Evolutionary conservation across 2,329 filamentous ascomycete species (phyloP).

Genomic region (Colletotrichum sp.): DNA sequence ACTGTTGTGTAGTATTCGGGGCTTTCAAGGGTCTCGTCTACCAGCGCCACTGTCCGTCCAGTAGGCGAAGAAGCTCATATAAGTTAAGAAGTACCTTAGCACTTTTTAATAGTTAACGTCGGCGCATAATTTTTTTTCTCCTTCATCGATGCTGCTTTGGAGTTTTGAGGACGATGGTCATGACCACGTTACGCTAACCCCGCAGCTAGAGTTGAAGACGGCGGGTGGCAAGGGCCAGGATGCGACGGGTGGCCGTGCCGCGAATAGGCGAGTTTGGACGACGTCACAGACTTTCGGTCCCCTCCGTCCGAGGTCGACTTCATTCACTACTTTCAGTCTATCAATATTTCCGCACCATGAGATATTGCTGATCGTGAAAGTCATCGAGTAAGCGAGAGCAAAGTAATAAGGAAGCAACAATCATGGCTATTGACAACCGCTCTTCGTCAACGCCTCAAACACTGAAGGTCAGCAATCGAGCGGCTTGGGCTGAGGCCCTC

Average conservation of each 20-base stretch:
- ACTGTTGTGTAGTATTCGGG: neutral
- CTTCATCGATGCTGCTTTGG: neutral
- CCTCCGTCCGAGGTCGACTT: neutral
- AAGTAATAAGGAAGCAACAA: neutral
- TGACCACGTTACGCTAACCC: neutral
- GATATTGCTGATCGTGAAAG: neutral
- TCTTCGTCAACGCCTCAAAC: neutral
- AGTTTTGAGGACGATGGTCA: neutral
- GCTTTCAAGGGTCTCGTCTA: neutral
- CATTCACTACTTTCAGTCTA: neutral
- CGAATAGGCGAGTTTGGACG: neutral
- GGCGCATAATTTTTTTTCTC: neutral
- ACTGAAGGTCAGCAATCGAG: constrained; percentile 3
- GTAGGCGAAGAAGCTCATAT: neutral
- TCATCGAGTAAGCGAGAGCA: neutral
- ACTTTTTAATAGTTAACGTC: neutral
- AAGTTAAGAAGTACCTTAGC: rapidly evolving
- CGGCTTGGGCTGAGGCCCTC: constrained; percentile 3
- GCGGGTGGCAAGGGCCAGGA: neutral
- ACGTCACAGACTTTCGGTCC: constrained; percentile 1
- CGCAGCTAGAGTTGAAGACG: neutral
- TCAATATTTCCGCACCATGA: neutral
- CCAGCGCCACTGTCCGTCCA: neutral
- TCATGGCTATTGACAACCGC: neutral
- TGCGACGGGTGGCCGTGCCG: neutral